Evolutionary conservation across 2,329 filamentous ascomycete genomes (phyloP), one percentile per base, ranked within the genome.

Genomic region (Graphilbum sp.): DNA sequence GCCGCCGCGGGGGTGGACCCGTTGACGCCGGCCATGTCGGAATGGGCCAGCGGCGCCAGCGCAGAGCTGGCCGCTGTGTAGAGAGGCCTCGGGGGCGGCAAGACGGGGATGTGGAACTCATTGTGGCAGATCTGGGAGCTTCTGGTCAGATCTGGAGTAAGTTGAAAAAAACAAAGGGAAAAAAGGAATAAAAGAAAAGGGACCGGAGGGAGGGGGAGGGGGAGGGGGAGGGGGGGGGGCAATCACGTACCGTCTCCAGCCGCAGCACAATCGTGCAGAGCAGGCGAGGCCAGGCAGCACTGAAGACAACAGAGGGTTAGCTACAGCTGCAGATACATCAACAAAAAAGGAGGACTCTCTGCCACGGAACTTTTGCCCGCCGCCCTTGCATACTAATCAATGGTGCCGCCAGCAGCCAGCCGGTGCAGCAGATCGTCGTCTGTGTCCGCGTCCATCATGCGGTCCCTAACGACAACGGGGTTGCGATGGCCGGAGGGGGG

Each of bases 91-190:
- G 57, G 57, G 12, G 60, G 59, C 15, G 61, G 58, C 25, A 69
- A 66, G 37, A 73, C 58, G 38, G 81, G 81, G 48, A 79, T 77
- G 32, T 81, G 75, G 49, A 93, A 94, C 37, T 79, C 76, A 52
- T 75, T 67, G 55, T 72, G 70, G 31, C 81, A 72, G 47, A 86
- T 88, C 83, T 92, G 34, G 19, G 27, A n/a, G 4, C 21, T 23
- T 3, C 29, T 16, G 9, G 6, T 11, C 16, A n/a, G 15, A 12
- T 10, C 25, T 30, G 27, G 25, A 3, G 15, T 15, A n/a, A 9
- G 8, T 7, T 7, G 21, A 4, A 29, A 30, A 27, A n/a, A n/a
- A n/a, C n/a, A n/a, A n/a, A n/a, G n/a, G n/a, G n/a, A n/a, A n/a
- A n/a, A n/a, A n/a, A n/a, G n/a, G n/a, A n/a, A n/a, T n/a, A n/a